These are phyloP conservation scores for Ogataea polymorpha DNA, from an alignment of 805 yeast genomes.

Conservation along the genomic window DNA sequence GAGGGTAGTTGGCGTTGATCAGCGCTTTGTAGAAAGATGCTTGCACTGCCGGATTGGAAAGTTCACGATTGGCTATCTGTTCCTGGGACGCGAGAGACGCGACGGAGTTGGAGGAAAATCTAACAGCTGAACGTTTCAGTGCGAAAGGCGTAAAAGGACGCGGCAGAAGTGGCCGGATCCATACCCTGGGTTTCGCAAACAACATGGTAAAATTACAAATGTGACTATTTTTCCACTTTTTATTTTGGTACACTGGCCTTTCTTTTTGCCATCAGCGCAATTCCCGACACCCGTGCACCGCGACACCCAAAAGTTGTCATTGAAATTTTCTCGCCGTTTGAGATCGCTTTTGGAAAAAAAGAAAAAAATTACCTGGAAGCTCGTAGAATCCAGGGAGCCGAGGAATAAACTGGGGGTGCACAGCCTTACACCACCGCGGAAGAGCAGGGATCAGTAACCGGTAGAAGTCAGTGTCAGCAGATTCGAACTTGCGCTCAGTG, in stretches of 20 bases:
- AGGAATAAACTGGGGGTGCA: background rate
- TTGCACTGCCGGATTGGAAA: conserved; percentile 68
- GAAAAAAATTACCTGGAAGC: background rate
- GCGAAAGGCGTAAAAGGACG: background rate
- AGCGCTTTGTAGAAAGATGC: conserved; percentile 78
- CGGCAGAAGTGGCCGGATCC: conserved; percentile 2
- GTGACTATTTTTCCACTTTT: conserved; percentile 3
- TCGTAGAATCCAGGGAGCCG: background rate
- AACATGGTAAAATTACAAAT: conserved; percentile 2
- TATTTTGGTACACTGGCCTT: background rate
- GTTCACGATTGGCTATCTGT: conserved; percentile 78
- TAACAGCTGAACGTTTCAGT: background rate
- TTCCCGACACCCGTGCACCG: conserved; percentile 9
- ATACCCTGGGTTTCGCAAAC: conserved; percentile 1
- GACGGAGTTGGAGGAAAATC: conserved; percentile 15
- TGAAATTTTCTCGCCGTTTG: background rate
- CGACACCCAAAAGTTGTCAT: background rate
- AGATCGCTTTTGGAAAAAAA: background rate
- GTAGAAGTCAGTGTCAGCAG: too few relatives aligned
- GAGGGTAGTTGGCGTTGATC: conserved; percentile 84
- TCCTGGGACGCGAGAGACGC: conserved; percentile 60
- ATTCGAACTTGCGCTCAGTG: too few relatives aligned
- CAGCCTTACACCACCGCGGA: conserved; percentile 2
- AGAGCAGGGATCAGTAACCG: background rate
- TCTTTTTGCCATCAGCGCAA: conserved; percentile 8